Percentiles rank a stretch among this genome's conserved stretches.
phyloP scores from a whole-genome alignment of 805 yeast genomes.

The Wickerhamiella shivajii region DNA sequence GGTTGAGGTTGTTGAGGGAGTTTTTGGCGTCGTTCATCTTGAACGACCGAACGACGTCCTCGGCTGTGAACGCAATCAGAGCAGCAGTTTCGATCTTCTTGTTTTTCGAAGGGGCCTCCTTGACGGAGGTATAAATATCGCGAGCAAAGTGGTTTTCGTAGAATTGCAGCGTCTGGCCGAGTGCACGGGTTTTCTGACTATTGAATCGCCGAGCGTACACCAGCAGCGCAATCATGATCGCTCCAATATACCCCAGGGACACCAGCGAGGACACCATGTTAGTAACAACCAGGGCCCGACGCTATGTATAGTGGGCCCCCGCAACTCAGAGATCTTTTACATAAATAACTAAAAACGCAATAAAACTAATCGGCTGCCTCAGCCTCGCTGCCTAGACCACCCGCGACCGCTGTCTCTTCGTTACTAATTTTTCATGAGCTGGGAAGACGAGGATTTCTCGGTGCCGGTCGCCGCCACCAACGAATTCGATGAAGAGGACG shows the following conservation, averaged over 20 bases:
- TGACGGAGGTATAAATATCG: constrained; percentile 47
- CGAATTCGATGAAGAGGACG: constrained; percentile 68
- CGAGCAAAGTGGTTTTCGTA: constrained; percentile 51
- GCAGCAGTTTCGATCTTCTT: constrained; percentile 66
- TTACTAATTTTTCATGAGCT: constrained; percentile 8
- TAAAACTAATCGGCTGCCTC: background rate
- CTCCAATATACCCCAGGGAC: constrained; percentile 46
- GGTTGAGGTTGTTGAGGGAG: constrained; percentile 55
- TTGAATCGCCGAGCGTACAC: constrained; percentile 60
- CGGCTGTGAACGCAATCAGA: constrained; percentile 60
- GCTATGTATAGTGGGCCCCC: too few relatives aligned
- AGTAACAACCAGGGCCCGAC: background rate
- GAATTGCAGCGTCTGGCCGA: constrained; percentile 53
- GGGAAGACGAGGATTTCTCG: constrained; percentile 83
- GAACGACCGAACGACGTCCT: constrained; percentile 70
- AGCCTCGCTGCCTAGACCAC: background rate
- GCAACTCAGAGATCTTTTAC: too few relatives aligned
- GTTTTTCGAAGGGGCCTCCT: constrained; percentile 45
- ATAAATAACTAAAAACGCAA: too few relatives aligned
- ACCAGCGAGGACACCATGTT: constrained; percentile 6
- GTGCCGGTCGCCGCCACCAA: constrained; percentile 47
- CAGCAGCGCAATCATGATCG: constrained; percentile 49
- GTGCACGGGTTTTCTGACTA: constrained; percentile 35
- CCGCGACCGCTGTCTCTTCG: too few relatives aligned
- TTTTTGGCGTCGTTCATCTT: constrained; percentile 69